Evolutionary conservation across 805 yeast species (phyloP).

Genomic region (Spathaspora passalidarum): DNA sequence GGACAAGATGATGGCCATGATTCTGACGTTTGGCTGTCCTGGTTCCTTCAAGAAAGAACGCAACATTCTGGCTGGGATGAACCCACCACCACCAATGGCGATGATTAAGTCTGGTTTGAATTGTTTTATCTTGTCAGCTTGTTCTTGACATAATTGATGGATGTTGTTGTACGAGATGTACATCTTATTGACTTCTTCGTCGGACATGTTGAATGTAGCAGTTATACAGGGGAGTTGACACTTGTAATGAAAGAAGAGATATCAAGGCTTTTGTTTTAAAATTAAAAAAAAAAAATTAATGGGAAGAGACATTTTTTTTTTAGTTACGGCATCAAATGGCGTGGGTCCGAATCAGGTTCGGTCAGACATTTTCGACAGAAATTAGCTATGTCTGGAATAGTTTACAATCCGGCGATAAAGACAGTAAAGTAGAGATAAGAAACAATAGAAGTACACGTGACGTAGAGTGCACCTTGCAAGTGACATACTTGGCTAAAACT

Average conservation of each 20-base stretch:
- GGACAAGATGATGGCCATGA: conserved; percentile 92
- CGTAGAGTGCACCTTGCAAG: too few relatives aligned
- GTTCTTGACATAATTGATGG: conserved; percentile 67
- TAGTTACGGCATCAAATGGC: too few relatives aligned
- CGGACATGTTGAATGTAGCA: conserved; percentile 10
- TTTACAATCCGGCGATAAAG: too few relatives aligned
- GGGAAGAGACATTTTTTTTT: too few relatives aligned
- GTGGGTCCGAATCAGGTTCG: too few relatives aligned
- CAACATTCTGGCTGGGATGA: conserved; percentile 94
- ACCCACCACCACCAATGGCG: conserved; percentile 98
- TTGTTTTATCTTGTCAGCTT: conserved; percentile 58
- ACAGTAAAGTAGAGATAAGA: too few relatives aligned
- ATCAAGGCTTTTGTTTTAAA: neutral
- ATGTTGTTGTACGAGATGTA: conserved; percentile 80
- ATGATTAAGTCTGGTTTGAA: conserved; percentile 88
- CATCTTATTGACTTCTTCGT: conserved; percentile 43
- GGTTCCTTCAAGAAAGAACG: conserved; percentile 88
- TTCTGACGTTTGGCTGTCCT: conserved; percentile 84
- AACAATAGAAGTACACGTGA: too few relatives aligned
- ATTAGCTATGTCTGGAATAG: too few relatives aligned
- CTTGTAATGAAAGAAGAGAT: neutral
- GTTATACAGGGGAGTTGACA: neutral
- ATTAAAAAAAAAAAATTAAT: too few relatives aligned
- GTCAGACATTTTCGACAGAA: too few relatives aligned
- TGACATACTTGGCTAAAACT: too few relatives aligned